Base-by-base conservation (phyloP, 225 moss, liverwort and hornwort genomes). In the Sphagnum tenellum region DNA sequence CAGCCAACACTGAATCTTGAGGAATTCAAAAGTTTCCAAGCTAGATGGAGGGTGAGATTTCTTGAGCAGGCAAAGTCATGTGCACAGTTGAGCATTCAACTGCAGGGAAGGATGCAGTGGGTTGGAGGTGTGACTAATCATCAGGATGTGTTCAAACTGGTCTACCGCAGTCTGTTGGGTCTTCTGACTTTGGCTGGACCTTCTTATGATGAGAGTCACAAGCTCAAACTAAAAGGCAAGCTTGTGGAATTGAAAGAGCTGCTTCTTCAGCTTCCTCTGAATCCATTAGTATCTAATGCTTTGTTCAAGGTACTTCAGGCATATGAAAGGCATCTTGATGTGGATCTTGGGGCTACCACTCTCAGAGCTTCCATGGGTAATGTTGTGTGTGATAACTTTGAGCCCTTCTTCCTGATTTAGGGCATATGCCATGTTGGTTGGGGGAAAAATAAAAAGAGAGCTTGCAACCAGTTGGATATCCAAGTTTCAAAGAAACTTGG, bases 51-150 rank as follows among this genome's bases (percentile, higher is more conserved):
- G 70, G 69, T 64, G 50, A 83, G 72, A 48, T 93, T 78, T 44
- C 66, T 93, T 56, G 81, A 78, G 44, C 77, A 86, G 75, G 70
- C 78, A 53, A 87, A 67, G 66, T 62, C 68, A 46, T 87, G 85
- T 74, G 93, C 85, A 57, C 74, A 78, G 73, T 63, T 85, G 70
- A 89, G 74, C 60, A 56, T 89, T 59, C 76, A 81, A 14, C 79
- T 93, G 66, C 85, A 88, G 55, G 79, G 78, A 50, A 80, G 78
- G 67, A 85, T 89, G 85, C 76, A 89, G 12, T 99, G 98, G 98
- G 84, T 93, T 13, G 98, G 93, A 49, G 98, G 98, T 14, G 89
- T 99, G 9, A 93, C 93, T 54, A 99, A 99, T 71, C 89, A 99
- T 73, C 86, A 93, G 78, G 90, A 99, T 73, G 88, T 84, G 3